phyloP scores from a whole-genome alignment of 2,329 filamentous ascomycete species.

The Penicillium sp. region DNA sequence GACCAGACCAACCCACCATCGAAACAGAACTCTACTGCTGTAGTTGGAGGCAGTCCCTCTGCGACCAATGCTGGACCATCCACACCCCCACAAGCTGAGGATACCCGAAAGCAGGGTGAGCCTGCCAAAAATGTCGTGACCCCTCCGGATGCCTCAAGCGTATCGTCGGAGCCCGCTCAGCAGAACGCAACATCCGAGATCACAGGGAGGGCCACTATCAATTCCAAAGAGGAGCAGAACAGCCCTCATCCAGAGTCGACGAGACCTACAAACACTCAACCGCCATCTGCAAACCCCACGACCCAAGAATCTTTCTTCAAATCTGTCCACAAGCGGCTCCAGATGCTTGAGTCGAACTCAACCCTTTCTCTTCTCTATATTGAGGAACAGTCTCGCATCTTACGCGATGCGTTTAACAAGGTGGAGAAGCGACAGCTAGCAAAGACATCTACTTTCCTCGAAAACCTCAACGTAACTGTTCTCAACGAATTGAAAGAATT shows the following conservation, averaged over 20 bases:
- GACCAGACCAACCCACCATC: conserved; percentile 21
- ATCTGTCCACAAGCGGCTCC: conserved; percentile 86
- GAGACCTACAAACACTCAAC: conserved; percentile 45
- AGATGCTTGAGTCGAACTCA: conserved; percentile 86
- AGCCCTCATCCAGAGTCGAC: conserved; percentile 30
- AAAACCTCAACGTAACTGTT: conserved; percentile 82
- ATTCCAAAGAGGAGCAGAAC: conserved; percentile 32
- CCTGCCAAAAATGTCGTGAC: conserved; percentile 13
- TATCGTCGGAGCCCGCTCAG: conserved; percentile 17
- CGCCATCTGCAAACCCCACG: conserved; percentile 64
- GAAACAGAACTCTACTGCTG: conserved; percentile 8
- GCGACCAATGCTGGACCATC: conserved; percentile 5
- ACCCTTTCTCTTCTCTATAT: conserved; percentile 93
- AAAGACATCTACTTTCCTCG: conserved; percentile 79
- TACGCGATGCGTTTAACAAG: conserved; percentile 80
- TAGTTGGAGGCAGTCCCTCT: conserved; percentile 3
- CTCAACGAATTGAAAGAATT: conserved; percentile 74
- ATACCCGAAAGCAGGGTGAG: conserved; percentile 20
- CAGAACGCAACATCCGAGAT: conserved; percentile 25
- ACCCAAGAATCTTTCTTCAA: conserved; percentile 99
- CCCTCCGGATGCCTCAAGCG: conserved; percentile 15
- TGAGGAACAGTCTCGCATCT: conserved; percentile 86
- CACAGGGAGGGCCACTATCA: conserved; percentile 19
- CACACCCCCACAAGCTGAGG: conserved; percentile 14
- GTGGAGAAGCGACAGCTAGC: conserved; percentile 82